Evolutionary conservation across 169 alveolate species (phyloP).

Genomic region (Sarcocystis neurona): DNA sequence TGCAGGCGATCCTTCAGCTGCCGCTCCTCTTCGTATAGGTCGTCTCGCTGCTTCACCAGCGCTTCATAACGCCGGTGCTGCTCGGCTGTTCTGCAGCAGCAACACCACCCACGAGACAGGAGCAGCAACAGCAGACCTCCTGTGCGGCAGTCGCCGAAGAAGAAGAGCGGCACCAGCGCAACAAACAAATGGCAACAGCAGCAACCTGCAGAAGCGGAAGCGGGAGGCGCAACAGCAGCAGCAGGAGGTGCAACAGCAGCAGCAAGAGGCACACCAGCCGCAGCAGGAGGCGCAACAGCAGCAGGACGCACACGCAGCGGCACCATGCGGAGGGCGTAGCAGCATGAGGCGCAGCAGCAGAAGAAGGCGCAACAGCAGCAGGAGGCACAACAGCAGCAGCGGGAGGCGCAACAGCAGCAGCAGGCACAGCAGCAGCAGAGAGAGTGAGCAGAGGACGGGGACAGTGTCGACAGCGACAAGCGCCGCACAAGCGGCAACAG

Average conservation of each 20-base stretch:
- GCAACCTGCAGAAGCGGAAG: too few relatives aligned
- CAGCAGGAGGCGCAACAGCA: neutral
- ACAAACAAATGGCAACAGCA: too few relatives aligned
- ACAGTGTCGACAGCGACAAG: too few relatives aligned
- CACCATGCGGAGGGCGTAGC: neutral
- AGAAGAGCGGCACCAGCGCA: too few relatives aligned
- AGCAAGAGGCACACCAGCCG: neutral
- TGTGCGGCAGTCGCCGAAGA: neutral
- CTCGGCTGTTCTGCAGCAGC: conserved; percentile 15
- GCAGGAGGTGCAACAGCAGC: conserved; percentile 8
- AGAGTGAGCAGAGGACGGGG: too few relatives aligned
- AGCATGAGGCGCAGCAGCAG: neutral
- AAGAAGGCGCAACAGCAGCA: neutral
- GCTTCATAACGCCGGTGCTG: neutral
- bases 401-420: too few relatives aligned
- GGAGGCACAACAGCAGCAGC: too few relatives aligned
- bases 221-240: too few relatives aligned
- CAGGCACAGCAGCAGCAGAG: too few relatives aligned
- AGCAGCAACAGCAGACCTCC: neutral
- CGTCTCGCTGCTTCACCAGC: neutral
- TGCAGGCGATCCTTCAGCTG: neutral
- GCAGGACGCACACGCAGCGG: neutral
- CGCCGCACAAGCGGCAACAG: too few relatives aligned
- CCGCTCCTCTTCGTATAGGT: neutral
- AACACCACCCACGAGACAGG: too few relatives aligned